Evolutionary conservation across 108 stramenopile species (phyloP).

Genomic region (Pseudonitzschia delicatissima): DNA sequence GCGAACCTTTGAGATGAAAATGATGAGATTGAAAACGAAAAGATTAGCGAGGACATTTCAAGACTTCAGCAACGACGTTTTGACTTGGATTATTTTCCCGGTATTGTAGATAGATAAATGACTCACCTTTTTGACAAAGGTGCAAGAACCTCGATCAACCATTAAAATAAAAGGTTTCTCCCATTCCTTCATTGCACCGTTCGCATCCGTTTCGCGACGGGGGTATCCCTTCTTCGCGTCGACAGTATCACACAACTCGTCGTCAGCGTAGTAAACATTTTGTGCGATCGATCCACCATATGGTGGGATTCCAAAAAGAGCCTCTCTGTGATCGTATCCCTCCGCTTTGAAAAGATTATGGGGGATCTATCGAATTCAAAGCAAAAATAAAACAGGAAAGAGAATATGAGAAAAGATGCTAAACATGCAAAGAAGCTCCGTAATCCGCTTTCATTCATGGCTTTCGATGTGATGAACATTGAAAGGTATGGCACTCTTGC

Average conservation of each 20-base stretch:
- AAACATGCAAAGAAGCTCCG: too few relatives aligned
- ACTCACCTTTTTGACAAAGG: constrained; percentile 84
- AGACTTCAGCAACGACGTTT: too few relatives aligned
- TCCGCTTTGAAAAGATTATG: constrained; percentile 52
- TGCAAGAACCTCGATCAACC: constrained; percentile 90
- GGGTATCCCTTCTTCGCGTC: constrained; percentile 60
- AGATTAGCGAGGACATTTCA: too few relatives aligned
- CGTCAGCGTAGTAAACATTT: constrained; percentile 74
- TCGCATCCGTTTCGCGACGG: constrained; percentile 44
- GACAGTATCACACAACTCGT: constrained; percentile 69
- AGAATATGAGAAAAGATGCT: too few relatives aligned
- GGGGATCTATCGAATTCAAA: constrained; percentile 46
- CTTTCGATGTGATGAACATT: too few relatives aligned
- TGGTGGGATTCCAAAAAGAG: constrained; percentile 91
- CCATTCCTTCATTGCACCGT: constrained; percentile 63
- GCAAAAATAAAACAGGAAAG: neutral
- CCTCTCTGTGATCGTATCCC: constrained; percentile 91
- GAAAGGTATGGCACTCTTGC: too few relatives aligned
- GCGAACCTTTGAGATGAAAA: constrained; percentile 41
- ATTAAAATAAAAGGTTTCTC: constrained; percentile 86
- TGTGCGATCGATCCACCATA: constrained; percentile 89
- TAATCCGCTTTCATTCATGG: too few relatives aligned
- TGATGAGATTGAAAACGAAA: neutral
- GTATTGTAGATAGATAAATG: neutral
- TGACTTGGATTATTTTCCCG: neutral